Evolutionary conservation across 805 yeast genomes (phyloP).

Genomic region (Candida cerambycidarum): DNA sequence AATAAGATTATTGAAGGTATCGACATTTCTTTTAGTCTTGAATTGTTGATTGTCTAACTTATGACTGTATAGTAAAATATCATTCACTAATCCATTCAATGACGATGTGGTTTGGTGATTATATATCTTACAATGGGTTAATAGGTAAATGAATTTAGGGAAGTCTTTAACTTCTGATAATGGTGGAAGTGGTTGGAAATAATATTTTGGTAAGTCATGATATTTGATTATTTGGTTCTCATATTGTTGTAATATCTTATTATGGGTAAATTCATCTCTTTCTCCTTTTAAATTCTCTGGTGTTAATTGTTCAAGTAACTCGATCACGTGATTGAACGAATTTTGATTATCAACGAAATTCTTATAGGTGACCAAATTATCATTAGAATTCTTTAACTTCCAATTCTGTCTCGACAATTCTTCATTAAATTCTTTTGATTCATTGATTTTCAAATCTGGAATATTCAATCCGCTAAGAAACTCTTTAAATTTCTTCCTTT

Average conservation of each 20-base stretch:
- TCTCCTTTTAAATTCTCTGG: constrained; percentile 28
- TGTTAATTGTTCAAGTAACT: constrained; percentile 28
- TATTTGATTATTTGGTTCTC: constrained; percentile 10
- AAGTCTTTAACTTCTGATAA: constrained; percentile 31
- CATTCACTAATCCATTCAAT: constrained; percentile 35
- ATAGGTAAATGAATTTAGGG: constrained; percentile 32
- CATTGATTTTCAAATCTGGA: constrained; percentile 31
- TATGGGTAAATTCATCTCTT: constrained; percentile 14
- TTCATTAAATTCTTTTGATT: constrained; percentile 22
- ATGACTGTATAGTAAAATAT: constrained; percentile 39
- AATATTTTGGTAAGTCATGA: constrained; percentile 20
- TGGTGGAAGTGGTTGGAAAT: constrained; percentile 33
- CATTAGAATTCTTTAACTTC: constrained; percentile 20
- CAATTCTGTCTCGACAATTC: constrained; percentile 27
- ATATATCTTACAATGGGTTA: constrained; percentile 34
- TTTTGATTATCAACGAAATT: constrained; percentile 28
- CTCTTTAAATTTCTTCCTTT: constrained; percentile 19
- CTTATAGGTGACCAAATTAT: constrained; percentile 19
- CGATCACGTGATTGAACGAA: constrained; percentile 33
- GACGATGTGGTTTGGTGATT: constrained; percentile 35
- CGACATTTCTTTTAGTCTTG: constrained; percentile 30
- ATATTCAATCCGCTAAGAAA: constrained; percentile 36
- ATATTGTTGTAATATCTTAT: constrained; percentile 17
- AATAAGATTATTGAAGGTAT: constrained; percentile 40
- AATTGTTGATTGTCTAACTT: constrained; percentile 29